A percentile compares a stretch with the other conserved stretches of the same genome.
These are phyloP conservation scores for Meripilus lineatus DNA, from an alignment of 1,284 basidiomycete genomes.

Conservation along the genomic window DNA sequence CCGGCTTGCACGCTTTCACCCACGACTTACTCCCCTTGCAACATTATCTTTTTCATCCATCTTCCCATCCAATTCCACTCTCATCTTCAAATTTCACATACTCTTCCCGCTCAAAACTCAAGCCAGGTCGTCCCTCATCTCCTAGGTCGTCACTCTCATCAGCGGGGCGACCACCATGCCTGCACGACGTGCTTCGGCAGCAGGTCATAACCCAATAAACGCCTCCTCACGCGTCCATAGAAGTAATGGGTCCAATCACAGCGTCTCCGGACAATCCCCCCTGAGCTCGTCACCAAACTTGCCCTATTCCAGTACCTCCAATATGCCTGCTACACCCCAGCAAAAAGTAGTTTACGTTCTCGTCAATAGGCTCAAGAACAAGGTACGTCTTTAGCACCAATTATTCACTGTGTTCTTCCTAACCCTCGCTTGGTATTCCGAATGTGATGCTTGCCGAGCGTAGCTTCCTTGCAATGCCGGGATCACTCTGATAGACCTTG, in stretches of 20 bases:
- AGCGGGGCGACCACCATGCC: constrained; percentile 27
- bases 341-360: constrained; percentile 70
- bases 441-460: too few relatives aligned
- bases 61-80: not conserved
- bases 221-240: constrained; percentile 37
- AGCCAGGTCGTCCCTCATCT: not conserved
- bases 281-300: constrained; percentile 16
- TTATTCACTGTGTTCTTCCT: not conserved
- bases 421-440: not conserved
- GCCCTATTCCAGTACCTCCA: constrained; percentile 21
- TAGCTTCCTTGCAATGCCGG: constrained; percentile 89
- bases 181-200: constrained; percentile 42
- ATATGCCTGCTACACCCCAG: constrained; percentile 44
- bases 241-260: constrained; percentile 47
- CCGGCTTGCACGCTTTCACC: not conserved
- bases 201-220: constrained; percentile 27
- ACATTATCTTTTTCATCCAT: not conserved
- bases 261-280: constrained; percentile 32
- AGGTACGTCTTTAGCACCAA: constrained; percentile 35
- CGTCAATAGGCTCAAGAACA: constrained; percentile 68
- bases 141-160: not conserved
- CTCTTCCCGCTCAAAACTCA: not conserved
- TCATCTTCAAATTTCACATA: not conserved
- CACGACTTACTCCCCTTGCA: not conserved
- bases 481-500: constrained; percentile 63